A percentile compares a stretch with the other conserved stretches of the same genome.
Evolutionary conservation across 257 asterid genomes (phyloP).

Genomic region (Apocynum venetum): DNA sequence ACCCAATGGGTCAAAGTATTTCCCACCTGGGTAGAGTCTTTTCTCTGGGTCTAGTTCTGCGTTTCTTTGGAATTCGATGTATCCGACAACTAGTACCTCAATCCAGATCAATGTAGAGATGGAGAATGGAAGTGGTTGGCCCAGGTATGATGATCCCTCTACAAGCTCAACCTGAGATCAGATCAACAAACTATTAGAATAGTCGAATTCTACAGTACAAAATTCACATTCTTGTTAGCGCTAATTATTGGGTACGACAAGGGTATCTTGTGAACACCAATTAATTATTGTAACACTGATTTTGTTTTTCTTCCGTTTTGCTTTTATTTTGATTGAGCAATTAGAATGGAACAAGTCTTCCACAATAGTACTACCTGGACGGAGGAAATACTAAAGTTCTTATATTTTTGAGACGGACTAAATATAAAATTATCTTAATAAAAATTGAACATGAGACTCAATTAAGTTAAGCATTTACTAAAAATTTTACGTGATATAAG

Average conservation of each 20-base stretch:
- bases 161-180: constrained; percentile 69
- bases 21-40: constrained; percentile 94
- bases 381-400: no score
- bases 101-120: constrained; percentile 82
- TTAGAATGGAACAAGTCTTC: no score
- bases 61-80: constrained; percentile 94
- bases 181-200: neutral
- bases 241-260: no score
- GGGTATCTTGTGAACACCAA: no score
- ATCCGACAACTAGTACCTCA: constrained; percentile 77
- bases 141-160: constrained; percentile 88
- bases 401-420: no score
- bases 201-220: neutral
- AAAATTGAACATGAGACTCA: no score
- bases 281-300: no score
- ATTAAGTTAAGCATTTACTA: no score
- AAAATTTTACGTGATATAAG: no score
- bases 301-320: neutral
- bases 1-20: constrained; percentile 85
- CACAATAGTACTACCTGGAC: no score
- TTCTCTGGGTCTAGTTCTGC: constrained; percentile 94
- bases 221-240: neutral
- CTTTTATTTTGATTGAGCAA: no score
- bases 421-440: no score
- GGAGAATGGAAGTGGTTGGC: constrained; percentile 93